A percentile compares a stretch with the other conserved stretches of the same genome.
Evolutionary conservation across 345 rosid genomes (phyloP).

Genomic region (Populus nigra): DNA sequence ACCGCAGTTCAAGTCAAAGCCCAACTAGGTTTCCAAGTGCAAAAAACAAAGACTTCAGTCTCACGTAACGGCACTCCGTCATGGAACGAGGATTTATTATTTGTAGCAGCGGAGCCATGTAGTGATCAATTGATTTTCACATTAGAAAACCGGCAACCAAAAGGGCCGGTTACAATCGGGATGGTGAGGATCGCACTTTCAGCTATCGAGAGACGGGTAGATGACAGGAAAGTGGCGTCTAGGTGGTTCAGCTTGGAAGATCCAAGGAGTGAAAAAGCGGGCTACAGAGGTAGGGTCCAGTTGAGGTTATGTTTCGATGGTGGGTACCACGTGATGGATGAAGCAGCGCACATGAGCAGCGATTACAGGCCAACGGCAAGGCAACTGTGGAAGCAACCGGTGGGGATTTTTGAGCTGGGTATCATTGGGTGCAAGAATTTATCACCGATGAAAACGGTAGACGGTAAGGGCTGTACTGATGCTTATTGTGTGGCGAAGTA

Average conservation of each 20-base stretch:
- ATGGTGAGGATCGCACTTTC: slow-evolving; percentile 42
- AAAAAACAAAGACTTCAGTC: slow-evolving; percentile 56
- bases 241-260: slow-evolving; percentile 67
- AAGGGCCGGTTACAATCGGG: slow-evolving; percentile 52
- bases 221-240: slow-evolving; percentile 65
- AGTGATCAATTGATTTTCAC: slow-evolving; percentile 49
- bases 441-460: slow-evolving; percentile 68
- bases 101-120: slow-evolving; percentile 81
- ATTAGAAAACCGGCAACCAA: slow-evolving; percentile 56
- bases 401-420: slow-evolving; percentile 78
- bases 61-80: slow-evolving; percentile 63
- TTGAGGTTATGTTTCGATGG: slow-evolving; percentile 81
- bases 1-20: slow-evolving; percentile 63
- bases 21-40: slow-evolving; percentile 68
- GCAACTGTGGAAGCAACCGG: slow-evolving; percentile 83
- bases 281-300: slow-evolving; percentile 73
- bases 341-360: slow-evolving; percentile 78
- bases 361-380: slow-evolving; percentile 88
- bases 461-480: slow-evolving; percentile 65
- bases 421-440: slow-evolving; percentile 71
- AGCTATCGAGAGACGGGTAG: slow-evolving; percentile 75
- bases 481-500: slow-evolving; percentile 85
- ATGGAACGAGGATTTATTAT: slow-evolving; percentile 83
- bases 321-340: slow-evolving; percentile 95
- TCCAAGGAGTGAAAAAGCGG: slow-evolving; percentile 43